Conservation (phyloP, 495 filamentous ascomycete species). For the Penicillium manginii region DNA sequence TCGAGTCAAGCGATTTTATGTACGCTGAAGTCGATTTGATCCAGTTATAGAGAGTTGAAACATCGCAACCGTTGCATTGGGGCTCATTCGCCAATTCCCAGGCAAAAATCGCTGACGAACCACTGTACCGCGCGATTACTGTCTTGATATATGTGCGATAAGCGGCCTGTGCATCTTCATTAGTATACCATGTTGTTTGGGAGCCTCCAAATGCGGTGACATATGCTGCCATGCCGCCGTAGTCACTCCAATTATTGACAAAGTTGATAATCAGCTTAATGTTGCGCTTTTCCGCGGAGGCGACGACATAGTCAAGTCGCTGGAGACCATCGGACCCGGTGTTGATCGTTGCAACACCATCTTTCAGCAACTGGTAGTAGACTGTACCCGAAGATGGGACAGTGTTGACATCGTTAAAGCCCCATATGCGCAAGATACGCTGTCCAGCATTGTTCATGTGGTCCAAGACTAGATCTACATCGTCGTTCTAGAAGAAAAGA, state of each 20-base stretch:
- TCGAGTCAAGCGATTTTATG: conserved; percentile 64
- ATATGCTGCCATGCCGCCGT: conserved; percentile 69
- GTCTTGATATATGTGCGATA: conserved; percentile 67
- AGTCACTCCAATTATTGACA: conserved; percentile 66
- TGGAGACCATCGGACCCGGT: conserved; percentile 67
- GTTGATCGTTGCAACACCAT: conserved; percentile 63
- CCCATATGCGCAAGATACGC: conserved; percentile 73
- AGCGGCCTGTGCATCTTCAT: conserved; percentile 54
- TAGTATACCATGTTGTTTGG: conserved; percentile 60
- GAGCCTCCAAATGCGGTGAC: conserved; percentile 63
- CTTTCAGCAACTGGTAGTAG: conserved; percentile 62
- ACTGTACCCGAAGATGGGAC: conserved; percentile 52
- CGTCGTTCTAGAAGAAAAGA: conserved; percentile 33
- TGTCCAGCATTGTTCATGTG: conserved; percentile 57
- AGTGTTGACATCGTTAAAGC: conserved; percentile 66
- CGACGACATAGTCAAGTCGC: conserved; percentile 68
- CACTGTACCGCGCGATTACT: conserved; percentile 62
- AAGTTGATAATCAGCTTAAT: conserved; percentile 64
- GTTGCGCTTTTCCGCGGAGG: conserved; percentile 57
- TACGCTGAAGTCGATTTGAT: conserved; percentile 60
- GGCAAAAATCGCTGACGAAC: conserved; percentile 62
- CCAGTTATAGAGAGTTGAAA: conserved; percentile 65
- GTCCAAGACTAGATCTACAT: conserved; percentile 62
- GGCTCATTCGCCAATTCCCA: conserved; percentile 78
- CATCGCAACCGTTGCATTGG: conserved; percentile 63